These are phyloP conservation scores for Aspergillus neotritici DNA, from an alignment of 2,329 filamentous ascomycete species.

Conservation along the genomic window DNA sequence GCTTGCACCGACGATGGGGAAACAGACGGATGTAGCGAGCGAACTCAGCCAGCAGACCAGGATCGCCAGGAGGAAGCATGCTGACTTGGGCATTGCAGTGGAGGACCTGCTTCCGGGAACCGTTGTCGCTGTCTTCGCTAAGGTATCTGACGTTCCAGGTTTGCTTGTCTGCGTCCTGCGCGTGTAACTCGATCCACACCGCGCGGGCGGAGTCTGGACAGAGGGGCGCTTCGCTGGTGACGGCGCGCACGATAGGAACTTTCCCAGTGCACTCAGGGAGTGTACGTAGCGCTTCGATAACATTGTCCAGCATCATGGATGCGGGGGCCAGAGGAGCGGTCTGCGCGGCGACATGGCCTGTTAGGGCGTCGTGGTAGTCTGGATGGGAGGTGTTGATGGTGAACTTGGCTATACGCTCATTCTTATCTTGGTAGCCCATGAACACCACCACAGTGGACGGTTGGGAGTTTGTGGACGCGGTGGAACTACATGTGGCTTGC, in stretches of 20 bases:
- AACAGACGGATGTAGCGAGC: constrained; percentile 12
- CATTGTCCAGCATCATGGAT: constrained; percentile 13
- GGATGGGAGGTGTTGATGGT: constrained; percentile 13
- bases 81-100: constrained; percentile 11
- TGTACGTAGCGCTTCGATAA: constrained; percentile 12
- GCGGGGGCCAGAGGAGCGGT: constrained; percentile 15
- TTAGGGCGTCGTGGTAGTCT: constrained; percentile 9
- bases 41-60: constrained; percentile 9
- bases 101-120: constrained; percentile 1
- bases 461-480: background rate
- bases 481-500: background rate
- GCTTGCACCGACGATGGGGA: constrained; percentile 10
- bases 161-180: background rate
- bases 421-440: constrained; percentile 9
- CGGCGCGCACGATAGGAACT: constrained; percentile 10
- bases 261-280: constrained; percentile 8
- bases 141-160: constrained; percentile 11
- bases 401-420: constrained; percentile 6
- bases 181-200: constrained; percentile 8
- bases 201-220: constrained; percentile 9
- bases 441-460: constrained; percentile 1
- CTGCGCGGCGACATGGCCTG: constrained; percentile 11
- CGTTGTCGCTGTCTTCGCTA: constrained; percentile 3
- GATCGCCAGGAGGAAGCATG: constrained; percentile 4
- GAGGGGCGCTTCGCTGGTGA: constrained; percentile 14